Evolutionary conservation across 164 flowering plant species (phyloP).

Genomic region (Vitis labrusca): DNA sequence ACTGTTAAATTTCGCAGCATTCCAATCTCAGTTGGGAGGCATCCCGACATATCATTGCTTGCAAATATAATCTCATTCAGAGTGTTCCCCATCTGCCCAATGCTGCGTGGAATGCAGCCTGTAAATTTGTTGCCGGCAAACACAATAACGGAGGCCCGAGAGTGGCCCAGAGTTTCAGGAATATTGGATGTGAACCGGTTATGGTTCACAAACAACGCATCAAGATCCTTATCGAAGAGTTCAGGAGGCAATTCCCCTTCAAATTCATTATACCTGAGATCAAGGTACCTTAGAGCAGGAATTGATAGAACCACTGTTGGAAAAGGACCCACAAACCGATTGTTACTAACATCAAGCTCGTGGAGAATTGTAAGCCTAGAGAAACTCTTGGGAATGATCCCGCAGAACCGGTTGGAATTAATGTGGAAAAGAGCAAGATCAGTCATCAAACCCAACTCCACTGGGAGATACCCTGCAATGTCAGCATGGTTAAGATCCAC

Average conservation of each 20-base stretch:
- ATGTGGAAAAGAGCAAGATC: conserved; percentile 44
- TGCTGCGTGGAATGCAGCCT: conserved; percentile 43
- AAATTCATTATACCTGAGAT: conserved; percentile 51
- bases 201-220: conserved; percentile 49
- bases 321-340: conserved; percentile 55
- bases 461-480: conserved; percentile 42
- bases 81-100: conserved; percentile 45
- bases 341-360: conserved; percentile 46
- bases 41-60: conserved; percentile 34
- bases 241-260: conserved; percentile 43
- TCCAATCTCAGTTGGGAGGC: conserved; percentile 44
- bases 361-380: conserved; percentile 20
- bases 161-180: conserved; percentile 41
- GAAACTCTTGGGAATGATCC: conserved; percentile 34
- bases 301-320: conserved; percentile 41
- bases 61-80: conserved; percentile 39
- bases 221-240: conserved; percentile 46
- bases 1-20: conserved; percentile 31
- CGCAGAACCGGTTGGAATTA: conserved; percentile 39
- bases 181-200: conserved; percentile 40
- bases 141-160: conserved; percentile 39
- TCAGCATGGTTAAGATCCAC: conserved; percentile 34
- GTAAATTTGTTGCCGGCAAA: conserved; percentile 38
- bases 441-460: conserved; percentile 31
- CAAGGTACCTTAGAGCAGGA: conserved; percentile 48